phyloP scores from a whole-genome alignment of 495 filamentous ascomycete genomes.

The Aspergillus bertholletiae region DNA sequence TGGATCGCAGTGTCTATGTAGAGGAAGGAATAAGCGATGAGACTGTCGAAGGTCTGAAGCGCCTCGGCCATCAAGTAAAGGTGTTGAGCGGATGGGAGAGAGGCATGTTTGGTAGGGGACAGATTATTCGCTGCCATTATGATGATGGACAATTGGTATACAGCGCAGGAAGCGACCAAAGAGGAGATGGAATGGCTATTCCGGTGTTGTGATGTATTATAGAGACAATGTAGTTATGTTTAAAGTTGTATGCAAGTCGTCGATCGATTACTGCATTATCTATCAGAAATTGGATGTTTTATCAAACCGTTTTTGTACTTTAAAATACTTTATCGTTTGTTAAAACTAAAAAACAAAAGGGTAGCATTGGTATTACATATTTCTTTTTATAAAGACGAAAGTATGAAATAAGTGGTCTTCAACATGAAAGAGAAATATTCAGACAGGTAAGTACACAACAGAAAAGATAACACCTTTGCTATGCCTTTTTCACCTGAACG shows the following conservation, averaged over 20 bases:
- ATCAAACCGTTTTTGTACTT: no score
- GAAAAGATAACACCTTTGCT: neutral
- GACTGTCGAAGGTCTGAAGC: conserved; percentile 60
- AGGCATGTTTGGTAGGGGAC: conserved; percentile 81
- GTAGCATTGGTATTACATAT: neutral
- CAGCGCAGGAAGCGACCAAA: conserved; percentile 81
- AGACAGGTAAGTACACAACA: neutral
- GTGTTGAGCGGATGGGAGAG: conserved; percentile 65
- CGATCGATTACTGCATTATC: neutral
- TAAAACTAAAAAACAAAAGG: neutral
- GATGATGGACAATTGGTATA: conserved; percentile 69
- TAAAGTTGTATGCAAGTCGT: neutral
- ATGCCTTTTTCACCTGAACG: neutral
- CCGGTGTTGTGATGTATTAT: conserved; percentile 40
- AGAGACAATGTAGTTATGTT: neutral
- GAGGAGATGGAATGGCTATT: conserved; percentile 83
- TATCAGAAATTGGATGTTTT: no score
- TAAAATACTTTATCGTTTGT: no score
- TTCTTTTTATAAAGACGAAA: neutral
- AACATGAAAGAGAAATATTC: neutral
- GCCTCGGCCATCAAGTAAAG: conserved; percentile 70
- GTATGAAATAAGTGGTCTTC: neutral
- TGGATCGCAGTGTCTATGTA: conserved; percentile 63
- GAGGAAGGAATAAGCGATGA: conserved; percentile 79
- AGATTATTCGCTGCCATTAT: conserved; percentile 77